Conservation (phyloP, 140 eudicot genomes). For the Bidens hawaiensis region DNA sequence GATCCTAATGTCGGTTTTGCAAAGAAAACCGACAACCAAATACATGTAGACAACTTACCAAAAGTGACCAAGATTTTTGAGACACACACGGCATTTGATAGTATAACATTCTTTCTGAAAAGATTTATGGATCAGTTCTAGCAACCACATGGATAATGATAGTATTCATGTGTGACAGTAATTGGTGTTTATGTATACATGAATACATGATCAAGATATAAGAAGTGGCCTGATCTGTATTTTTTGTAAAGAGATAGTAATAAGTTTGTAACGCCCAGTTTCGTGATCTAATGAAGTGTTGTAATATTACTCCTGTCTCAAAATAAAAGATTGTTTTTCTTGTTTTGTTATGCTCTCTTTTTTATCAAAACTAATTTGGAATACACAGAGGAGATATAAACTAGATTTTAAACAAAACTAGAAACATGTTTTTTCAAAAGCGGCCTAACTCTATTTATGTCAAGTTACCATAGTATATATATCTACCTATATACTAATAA, state of each 20-base stretch:
- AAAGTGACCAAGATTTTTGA: not conserved
- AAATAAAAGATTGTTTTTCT: not conserved
- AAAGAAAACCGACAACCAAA: slow-evolving; percentile 15
- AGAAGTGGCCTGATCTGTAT: slow-evolving; percentile 6
- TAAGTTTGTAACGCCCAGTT: not conserved
- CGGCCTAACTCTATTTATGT: not conserved
- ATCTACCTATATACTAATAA: no score
- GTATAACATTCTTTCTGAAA: slow-evolving; percentile 21
- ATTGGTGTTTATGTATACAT: no score
- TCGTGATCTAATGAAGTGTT: not conserved
- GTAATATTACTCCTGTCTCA: not conserved
- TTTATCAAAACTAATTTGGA: not conserved
- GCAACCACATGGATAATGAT: not conserved
- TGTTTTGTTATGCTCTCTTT: not conserved
- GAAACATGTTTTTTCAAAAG: not conserved
- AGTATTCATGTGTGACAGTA: no score
- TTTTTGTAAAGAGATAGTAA: slow-evolving; percentile 13
- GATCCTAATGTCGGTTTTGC: not conserved
- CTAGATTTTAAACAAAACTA: not conserved
- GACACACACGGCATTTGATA: slow-evolving; percentile 10
- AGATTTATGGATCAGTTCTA: slow-evolving; percentile 34
- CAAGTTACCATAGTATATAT: no score
- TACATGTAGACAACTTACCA: not conserved
- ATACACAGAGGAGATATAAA: not conserved
- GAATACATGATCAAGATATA: not conserved